phyloP scores from a whole-genome alignment of 2,329 filamentous ascomycete species.

The Xenosphaeropsis pyriputrescens region DNA sequence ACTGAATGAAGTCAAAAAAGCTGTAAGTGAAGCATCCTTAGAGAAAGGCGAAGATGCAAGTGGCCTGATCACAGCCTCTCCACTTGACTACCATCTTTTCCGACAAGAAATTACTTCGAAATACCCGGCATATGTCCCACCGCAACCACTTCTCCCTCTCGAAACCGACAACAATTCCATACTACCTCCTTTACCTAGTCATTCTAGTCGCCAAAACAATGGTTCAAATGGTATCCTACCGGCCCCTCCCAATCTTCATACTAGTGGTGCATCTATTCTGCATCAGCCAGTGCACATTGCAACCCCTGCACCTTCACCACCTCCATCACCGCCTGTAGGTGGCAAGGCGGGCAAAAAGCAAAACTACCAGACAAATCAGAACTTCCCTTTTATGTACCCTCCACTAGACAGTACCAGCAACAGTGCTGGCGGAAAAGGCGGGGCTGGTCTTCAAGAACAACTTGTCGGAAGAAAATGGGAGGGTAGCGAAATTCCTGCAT shows the following conservation, averaged over 20 bases:
- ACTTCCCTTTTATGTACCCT: slow-evolving; percentile 95
- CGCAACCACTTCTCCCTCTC: slow-evolving; percentile 66
- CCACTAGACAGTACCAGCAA: slow-evolving; percentile 83
- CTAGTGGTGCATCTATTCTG: slow-evolving; percentile 62
- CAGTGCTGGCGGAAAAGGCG: slow-evolving; percentile 77
- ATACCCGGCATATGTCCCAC: slow-evolving; percentile 91
- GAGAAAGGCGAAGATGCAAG: slow-evolving; percentile 42
- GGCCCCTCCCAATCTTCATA: slow-evolving; percentile 34
- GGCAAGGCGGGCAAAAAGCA: slow-evolving; percentile 96
- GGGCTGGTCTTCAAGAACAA: slow-evolving; percentile 62
- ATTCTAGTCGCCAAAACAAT: slow-evolving; percentile 42
- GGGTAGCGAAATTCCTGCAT: slow-evolving; percentile 85
- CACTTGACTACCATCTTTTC: slow-evolving; percentile 90
- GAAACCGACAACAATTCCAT: slow-evolving; percentile 87
- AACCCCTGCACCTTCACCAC: slow-evolving; percentile 91
- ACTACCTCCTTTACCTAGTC: slow-evolving; percentile 68
- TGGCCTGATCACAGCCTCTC: slow-evolving; percentile 74
- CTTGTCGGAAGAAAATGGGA: slow-evolving; percentile 80
- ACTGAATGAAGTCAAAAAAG: slow-evolving; percentile 58
- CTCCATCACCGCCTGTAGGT: slow-evolving; percentile 73
- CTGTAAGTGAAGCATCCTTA: slow-evolving; percentile 42
- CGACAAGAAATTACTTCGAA: slow-evolving; percentile 95
- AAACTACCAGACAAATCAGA: slow-evolving; percentile 98
- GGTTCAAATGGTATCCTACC: slow-evolving; percentile 47
- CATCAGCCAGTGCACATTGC: slow-evolving; percentile 96